A percentile compares a stretch with the other conserved stretches of the same genome.
Evolutionary conservation across 78 protist genomes (phyloP).

Genomic region (Pigoraptor vietnamica): DNA sequence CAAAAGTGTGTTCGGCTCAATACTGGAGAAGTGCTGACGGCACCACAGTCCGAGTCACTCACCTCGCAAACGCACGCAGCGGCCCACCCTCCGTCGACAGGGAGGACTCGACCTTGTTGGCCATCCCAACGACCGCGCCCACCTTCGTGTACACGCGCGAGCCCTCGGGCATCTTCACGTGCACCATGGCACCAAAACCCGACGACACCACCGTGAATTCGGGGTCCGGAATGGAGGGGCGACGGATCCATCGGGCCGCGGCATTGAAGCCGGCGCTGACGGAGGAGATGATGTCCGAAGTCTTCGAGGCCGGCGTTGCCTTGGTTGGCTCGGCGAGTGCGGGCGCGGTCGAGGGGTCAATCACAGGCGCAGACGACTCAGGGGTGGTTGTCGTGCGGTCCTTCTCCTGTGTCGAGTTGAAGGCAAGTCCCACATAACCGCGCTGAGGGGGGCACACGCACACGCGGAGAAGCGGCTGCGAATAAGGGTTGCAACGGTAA

Average conservation of each 20-base stretch:
- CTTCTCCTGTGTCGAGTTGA: not conserved
- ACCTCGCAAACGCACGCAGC: not conserved
- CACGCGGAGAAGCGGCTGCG: not conserved
- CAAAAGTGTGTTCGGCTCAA: too few relatives aligned
- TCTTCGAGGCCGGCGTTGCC: not conserved
- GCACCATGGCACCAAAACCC: not conserved
- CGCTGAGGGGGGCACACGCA: not conserved
- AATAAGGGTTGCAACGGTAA: too few relatives aligned
- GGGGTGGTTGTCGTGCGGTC: not conserved
- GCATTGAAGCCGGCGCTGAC: not conserved
- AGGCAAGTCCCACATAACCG: not conserved
- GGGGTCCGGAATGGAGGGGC: not conserved
- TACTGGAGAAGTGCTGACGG: too few relatives aligned
- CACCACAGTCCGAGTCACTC: not conserved
- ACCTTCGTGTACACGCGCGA: not conserved
- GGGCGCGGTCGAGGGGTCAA: not conserved
- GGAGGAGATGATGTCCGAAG: not conserved
- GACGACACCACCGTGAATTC: not conserved
- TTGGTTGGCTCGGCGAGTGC: not conserved
- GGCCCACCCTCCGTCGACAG: not conserved
- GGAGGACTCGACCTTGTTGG: not conserved
- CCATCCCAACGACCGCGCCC: not conserved
- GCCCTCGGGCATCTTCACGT: not conserved
- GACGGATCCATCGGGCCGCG: not conserved
- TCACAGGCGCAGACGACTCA: not conserved